These are phyloP conservation scores for Coniochaeta pulveracea DNA, from an alignment of 2,329 filamentous ascomycete genomes.

Conservation along the genomic window DNA sequence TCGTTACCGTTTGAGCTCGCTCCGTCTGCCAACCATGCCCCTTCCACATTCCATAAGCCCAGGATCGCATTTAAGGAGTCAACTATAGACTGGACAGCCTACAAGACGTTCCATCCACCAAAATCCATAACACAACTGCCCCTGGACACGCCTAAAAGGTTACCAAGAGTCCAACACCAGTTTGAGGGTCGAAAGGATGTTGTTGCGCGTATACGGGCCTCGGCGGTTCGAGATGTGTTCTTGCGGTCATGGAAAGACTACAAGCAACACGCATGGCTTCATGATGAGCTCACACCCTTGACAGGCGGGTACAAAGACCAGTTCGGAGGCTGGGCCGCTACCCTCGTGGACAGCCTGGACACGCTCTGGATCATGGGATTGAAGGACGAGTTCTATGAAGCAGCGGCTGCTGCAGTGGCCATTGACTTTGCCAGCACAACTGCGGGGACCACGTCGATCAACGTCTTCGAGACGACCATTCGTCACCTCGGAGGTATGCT, in stretches of 20 bases:
- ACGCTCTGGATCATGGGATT: conserved; percentile 53
- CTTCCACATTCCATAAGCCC: neutral
- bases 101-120: conserved; percentile 12
- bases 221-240: conserved; percentile 29
- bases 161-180: conserved; percentile 14
- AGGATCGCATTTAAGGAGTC: neutral
- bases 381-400: conserved; percentile 41
- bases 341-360: conserved; percentile 48
- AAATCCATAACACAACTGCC: conserved; percentile 15
- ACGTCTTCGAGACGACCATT: conserved; percentile 35
- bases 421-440: conserved; percentile 36
- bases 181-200: conserved; percentile 19
- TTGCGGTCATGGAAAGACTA: conserved; percentile 37
- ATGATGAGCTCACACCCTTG: conserved; percentile 39
- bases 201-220: conserved; percentile 7
- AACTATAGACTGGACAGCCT: conserved; percentile 12
- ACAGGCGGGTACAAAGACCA: conserved; percentile 31
- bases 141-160: conserved; percentile 5
- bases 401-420: conserved; percentile 33
- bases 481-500: conserved; percentile 33
- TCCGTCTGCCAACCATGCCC: neutral
- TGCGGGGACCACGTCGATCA: conserved; percentile 23
- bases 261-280: conserved; percentile 36
- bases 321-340: conserved; percentile 46
- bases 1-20: neutral